These are phyloP conservation scores for Ustilago tritici DNA, from an alignment of 1,284 basidiomycete genomes.

Conservation along the genomic window DNA sequence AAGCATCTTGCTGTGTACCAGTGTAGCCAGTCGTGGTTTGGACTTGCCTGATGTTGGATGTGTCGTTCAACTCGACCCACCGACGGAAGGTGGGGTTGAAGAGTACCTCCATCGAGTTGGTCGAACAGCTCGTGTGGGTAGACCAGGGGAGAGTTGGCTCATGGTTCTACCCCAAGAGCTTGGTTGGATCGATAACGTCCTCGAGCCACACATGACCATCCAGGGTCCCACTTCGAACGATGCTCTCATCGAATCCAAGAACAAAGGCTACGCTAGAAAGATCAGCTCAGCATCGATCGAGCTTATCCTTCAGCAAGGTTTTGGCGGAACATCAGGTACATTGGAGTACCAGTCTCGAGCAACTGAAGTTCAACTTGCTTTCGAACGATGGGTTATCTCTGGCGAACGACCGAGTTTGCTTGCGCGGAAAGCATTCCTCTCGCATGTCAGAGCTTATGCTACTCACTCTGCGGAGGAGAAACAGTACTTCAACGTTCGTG, in stretches of 20 bases:
- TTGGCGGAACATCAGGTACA: constrained; percentile 75
- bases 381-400: constrained; percentile 91
- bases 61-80: constrained; percentile 95
- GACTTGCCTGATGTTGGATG: constrained; percentile 94
- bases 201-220: constrained; percentile 44
- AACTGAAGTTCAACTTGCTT: constrained; percentile 93
- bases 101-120: constrained; percentile 98
- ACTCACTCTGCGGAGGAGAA: constrained; percentile 97
- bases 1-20: constrained; percentile 89
- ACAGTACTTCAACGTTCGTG: constrained; percentile 91
- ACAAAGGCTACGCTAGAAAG: constrained; percentile 24
- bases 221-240: constrained; percentile 8
- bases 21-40: constrained; percentile 96
- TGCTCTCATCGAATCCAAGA: constrained; percentile 17
- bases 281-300: constrained; percentile 45
- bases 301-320: constrained; percentile 74
- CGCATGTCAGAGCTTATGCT: constrained; percentile 94
- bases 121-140: constrained; percentile 94
- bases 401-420: constrained; percentile 80
- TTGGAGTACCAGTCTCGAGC: constrained; percentile 87
- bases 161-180: constrained; percentile 87
- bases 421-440: constrained; percentile 88
- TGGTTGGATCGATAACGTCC: constrained; percentile 89
- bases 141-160: constrained; percentile 88
- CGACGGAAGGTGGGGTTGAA: constrained; percentile 94